Percentiles rank a stretch among this genome's conserved stretches.
phyloP scores from a whole-genome alignment of 805 yeast genomes.

The Debaryomyces maramus region DNA sequence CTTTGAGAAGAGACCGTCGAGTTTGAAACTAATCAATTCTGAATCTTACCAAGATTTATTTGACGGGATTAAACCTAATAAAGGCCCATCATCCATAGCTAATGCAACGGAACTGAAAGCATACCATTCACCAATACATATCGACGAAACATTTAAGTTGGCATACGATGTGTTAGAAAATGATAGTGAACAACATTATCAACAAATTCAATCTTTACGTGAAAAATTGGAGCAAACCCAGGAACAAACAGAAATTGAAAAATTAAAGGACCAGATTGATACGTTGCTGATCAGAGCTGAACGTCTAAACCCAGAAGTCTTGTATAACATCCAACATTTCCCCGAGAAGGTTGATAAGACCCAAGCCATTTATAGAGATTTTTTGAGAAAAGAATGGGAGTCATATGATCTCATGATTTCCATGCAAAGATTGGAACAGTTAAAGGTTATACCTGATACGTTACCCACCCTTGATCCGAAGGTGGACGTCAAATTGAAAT shows the following conservation, averaged over 20 bases:
- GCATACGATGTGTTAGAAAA: constrained; percentile 62
- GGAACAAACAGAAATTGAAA: constrained; percentile 13
- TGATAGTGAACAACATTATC: constrained; percentile 44
- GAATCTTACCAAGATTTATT: constrained; percentile 23
- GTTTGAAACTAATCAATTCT: constrained; percentile 25
- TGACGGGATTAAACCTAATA: constrained; percentile 19
- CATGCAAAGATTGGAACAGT: constrained; percentile 89
- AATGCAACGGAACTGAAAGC: constrained; percentile 43
- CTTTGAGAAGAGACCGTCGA: constrained; percentile 27
- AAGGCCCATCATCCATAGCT: constrained; percentile 56
- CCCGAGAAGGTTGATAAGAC: constrained; percentile 57
- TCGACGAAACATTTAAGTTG: constrained; percentile 69
- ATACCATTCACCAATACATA: constrained; percentile 67
- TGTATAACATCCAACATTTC: constrained; percentile 57
- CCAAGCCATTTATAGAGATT: constrained; percentile 77
- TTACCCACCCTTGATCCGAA: constrained; percentile 83
- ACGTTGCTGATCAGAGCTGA: constrained; percentile 61
- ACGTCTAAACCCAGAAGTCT: constrained; percentile 78
- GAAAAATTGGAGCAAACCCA: constrained; percentile 20
- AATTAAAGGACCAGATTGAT: constrained; percentile 17
- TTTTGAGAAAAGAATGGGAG: constrained; percentile 73
- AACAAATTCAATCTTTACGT: constrained; percentile 36
- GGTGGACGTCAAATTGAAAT: constrained; percentile 72
- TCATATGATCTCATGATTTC: constrained; percentile 65
- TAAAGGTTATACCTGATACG: constrained; percentile 89